Evolutionary conservation across 306 rosid species (phyloP), one percentile per base, ranked within the genome.

Genomic region (Dryas drummondii): DNA sequence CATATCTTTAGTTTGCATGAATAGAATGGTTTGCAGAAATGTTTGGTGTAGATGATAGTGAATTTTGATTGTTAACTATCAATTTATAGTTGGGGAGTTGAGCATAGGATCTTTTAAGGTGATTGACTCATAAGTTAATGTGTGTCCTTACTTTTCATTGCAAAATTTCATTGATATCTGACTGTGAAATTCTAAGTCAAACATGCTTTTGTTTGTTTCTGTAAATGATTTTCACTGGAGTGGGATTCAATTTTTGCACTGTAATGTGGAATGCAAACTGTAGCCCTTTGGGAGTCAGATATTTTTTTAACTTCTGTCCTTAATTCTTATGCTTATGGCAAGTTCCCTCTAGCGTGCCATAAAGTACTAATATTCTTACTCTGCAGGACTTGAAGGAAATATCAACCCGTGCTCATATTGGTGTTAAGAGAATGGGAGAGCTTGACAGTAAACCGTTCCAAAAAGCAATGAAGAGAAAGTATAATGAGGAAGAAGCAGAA

Each of bases 371-470:
- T 71, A 63, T 74, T 79, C 64, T 48, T 48, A 54, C 67, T 79
- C 72, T 69, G 50, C 81, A 96, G 99, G 80, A 77, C 74, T 82
- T 86, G 73, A 92, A 88, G 81, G 99, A 90, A 63, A 65, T 84
- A 51, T 64, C 92, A 56, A 76, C 64, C 50, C 82, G 79, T 77
- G 80, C 84, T 44, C 49, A 79, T 32, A 82, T 92, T 83, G 83
- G 94, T 17, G 84, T 96, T 41, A 92, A 91, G 77, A 88, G 98
- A 92, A 90, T 96, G 99, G 99, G 99, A 72, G 98, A 92, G 81
- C 96, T 96, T 49, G 94, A 90, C 74, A 53, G 54, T 71, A 88
- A 82, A 77, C 97, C 99, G 22, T 96, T 96, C 78, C 72, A 80
- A 75, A 89, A 90, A 83, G 88, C 82, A 78, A 84, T 90, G 96